Base-by-base conservation (phyloP, 257 asterid species). In the Lavandula angustifolia region DNA sequence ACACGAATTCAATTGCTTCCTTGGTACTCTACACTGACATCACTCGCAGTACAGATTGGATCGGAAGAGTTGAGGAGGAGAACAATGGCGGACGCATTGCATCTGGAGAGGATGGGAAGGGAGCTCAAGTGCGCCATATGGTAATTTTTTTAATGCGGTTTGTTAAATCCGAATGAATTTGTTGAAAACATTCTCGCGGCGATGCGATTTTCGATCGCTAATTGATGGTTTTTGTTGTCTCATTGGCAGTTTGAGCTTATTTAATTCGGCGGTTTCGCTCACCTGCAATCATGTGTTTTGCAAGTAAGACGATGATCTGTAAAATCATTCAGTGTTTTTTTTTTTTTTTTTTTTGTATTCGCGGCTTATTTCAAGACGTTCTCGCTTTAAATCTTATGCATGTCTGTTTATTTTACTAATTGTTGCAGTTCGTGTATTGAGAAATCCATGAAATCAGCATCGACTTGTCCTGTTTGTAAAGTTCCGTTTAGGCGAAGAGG, bases 91-190 rank as follows among this genome's bases (percentile, higher is more conserved):
- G 94, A 85, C 58, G 54, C 78, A 48, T 82, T 88, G 10, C 94
- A 92, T 64, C 90, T 89, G 3, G 99, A 89, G 68, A 85, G 81
- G 64, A 85, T 92, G 99, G 99, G 96, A 13, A 81, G 92, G 82
- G 99, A 92, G 81, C 99, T 92, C 79, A 89, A 92, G 77, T 92
- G 99, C 49, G 97, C 99, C 17, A 92, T 92, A 63, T 92, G 99
- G 99, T 89, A 78, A 55, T 51, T 3, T 31, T 31, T 57, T 35
- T n/a, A 6, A 6, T 1, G 7, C 34, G 10, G n/a, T 44, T 64
- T 4, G 18, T 11, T 52, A 40, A 6, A 54, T 37, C 38, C 38
- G 6, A 32, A 18, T 60, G 16, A 13, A 17, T 49, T 42, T 22
- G 14, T 37, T 54, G 1, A 5, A 1, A 7, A 0, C 14, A 10